A percentile compares a stretch with the other conserved stretches of the same genome.
phyloP scores from a whole-genome alignment of 2,329 filamentous ascomycete species.

The Sporothrix protearum region DNA sequence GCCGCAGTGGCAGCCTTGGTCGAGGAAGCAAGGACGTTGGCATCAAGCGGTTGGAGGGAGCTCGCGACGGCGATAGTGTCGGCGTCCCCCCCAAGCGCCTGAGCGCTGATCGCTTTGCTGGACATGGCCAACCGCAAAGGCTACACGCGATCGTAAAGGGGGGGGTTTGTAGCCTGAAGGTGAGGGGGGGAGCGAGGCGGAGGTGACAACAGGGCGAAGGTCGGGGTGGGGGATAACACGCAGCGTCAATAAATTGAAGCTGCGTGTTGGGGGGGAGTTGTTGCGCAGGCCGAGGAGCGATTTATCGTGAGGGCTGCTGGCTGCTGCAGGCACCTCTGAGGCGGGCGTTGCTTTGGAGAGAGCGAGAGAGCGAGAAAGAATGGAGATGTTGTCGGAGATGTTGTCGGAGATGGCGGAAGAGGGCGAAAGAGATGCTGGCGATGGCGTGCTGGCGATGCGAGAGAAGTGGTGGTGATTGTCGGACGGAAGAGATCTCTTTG shows the following conservation, averaged over 20 bases:
- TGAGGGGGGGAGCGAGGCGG: slow-evolving; percentile 12
- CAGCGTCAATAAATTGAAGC: slow-evolving; percentile 20
- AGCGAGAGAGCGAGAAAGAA: not conserved
- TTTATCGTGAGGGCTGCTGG: slow-evolving; percentile 20
- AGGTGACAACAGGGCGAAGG: slow-evolving; percentile 19
- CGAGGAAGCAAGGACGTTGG: slow-evolving; percentile 8
- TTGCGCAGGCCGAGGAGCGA: slow-evolving; percentile 14
- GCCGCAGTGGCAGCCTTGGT: slow-evolving; percentile 28
- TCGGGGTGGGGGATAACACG: slow-evolving; percentile 14
- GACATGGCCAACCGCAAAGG: slow-evolving; percentile 45
- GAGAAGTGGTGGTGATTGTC: not conserved
- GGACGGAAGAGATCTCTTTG: slow-evolving; percentile 15
- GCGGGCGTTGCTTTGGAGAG: slow-evolving; percentile 2
- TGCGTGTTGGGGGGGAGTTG: slow-evolving; percentile 13
- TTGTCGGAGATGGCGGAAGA: not conserved
- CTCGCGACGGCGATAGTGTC: slow-evolving; percentile 32
- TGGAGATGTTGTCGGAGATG: not conserved
- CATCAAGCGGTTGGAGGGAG: slow-evolving; percentile 18
- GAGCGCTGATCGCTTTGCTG: slow-evolving; percentile 52
- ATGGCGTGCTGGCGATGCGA: slow-evolving; percentile 6
- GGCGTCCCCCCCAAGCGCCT: slow-evolving; percentile 41
- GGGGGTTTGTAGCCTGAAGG: slow-evolving; percentile 29
- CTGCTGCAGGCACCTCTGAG: slow-evolving; percentile 18
- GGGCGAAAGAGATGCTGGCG: not conserved
- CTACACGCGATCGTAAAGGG: slow-evolving; percentile 32